Percentiles rank a stretch among this genome's conserved stretches.
Evolutionary conservation across 768 basidiomycete genomes (phyloP).

Genomic region (Termitomyces sp.): DNA sequence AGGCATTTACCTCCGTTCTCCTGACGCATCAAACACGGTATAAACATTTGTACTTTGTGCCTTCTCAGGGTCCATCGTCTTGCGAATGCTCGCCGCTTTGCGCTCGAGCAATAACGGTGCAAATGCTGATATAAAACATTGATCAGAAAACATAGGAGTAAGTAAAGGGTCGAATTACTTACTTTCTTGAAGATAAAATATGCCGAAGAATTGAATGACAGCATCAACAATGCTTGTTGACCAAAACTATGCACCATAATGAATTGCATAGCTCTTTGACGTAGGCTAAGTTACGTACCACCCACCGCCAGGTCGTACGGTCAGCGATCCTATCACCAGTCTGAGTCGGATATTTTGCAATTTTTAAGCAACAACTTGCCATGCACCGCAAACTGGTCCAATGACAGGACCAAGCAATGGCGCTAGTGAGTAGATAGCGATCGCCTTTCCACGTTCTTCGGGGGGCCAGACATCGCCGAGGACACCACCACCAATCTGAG

Average conservation of each 20-base stretch:
- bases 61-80: constrained; percentile 43
- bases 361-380: constrained; percentile 24
- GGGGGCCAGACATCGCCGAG: constrained; percentile 56
- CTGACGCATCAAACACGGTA: constrained; percentile 40
- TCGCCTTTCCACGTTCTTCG: constrained; percentile 59
- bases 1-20: constrained; percentile 36
- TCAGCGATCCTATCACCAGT: constrained; percentile 41
- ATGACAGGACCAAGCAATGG: constrained; percentile 62
- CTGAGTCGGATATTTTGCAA: neutral
- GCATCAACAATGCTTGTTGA: constrained; percentile 55
- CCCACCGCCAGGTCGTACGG: constrained; percentile 67
- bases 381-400: constrained; percentile 59
- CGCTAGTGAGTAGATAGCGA: constrained; percentile 59
- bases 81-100: constrained; percentile 43
- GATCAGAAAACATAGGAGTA: neutral
- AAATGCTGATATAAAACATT: constrained; percentile 27
- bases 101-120: constrained; percentile 39
- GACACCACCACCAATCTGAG: constrained; percentile 56
- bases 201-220: constrained; percentile 45
- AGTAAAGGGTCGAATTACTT: constrained; percentile 7
- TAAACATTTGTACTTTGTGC: constrained; percentile 28
- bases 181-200: constrained; percentile 63
- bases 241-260: constrained; percentile 44
- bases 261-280: neutral
- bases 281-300: constrained; percentile 32